phyloP scores from a whole-genome alignment of 495 filamentous ascomycete genomes.

The Xylaria palmicola region DNA sequence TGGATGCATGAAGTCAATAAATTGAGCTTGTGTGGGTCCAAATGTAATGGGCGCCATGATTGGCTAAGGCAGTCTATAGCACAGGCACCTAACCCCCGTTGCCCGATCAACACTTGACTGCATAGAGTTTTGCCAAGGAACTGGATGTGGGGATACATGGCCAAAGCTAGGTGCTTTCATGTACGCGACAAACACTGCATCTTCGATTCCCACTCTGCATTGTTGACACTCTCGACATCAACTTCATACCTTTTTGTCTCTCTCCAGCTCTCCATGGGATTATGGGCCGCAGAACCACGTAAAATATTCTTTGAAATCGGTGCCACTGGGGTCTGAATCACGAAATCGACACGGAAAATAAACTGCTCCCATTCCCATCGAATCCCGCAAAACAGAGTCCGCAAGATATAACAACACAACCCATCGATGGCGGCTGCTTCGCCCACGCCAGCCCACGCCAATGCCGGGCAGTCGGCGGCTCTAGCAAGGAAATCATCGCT shows the following conservation, averaged over 20 bases:
- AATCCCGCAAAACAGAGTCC: conserved; percentile 14
- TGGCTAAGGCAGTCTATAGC: background rate
- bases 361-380: conserved; percentile 8
- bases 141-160: conserved; percentile 1
- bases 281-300: conserved; percentile 35
- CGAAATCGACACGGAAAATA: conserved; percentile 25
- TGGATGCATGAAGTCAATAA: too few relatives aligned
- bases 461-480: conserved; percentile 33
- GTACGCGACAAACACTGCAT: conserved; percentile 17
- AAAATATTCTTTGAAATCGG: conserved; percentile 29
- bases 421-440: conserved; percentile 35
- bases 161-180: background rate
- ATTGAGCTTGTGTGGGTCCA: background rate
- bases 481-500: conserved; percentile 41
- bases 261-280: conserved; percentile 25
- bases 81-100: background rate
- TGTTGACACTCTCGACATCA: conserved; percentile 8
- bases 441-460: conserved; percentile 35
- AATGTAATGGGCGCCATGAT: background rate
- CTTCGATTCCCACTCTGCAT: conserved; percentile 28
- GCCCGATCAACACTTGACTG: conserved; percentile 5
- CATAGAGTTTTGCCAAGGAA: background rate
- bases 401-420: conserved; percentile 11
- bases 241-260: conserved; percentile 4
- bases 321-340: conserved; percentile 19